These are phyloP conservation scores for Styphnolobium japonicum DNA, from an alignment of 306 rosid species.

Conservation along the genomic window DNA sequence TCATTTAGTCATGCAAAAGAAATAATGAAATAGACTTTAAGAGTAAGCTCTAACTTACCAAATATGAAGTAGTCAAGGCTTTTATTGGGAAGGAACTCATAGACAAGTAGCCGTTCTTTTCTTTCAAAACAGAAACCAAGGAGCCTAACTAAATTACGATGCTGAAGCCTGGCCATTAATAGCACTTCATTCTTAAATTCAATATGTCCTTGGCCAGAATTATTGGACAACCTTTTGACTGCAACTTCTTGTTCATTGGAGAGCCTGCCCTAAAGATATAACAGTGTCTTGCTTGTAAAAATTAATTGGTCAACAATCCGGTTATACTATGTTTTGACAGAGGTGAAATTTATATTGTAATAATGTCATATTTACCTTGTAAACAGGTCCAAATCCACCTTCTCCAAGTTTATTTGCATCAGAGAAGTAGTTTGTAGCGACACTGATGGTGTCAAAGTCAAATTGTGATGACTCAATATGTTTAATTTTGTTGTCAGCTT, in stretches of 20 bases:
- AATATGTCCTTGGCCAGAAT: slow-evolving; percentile 43
- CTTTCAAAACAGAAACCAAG: slow-evolving; percentile 49
- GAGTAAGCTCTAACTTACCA: slow-evolving; percentile 24
- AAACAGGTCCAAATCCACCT: slow-evolving; percentile 65
- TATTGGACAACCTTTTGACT: slow-evolving; percentile 38
- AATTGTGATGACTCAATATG: slow-evolving; percentile 22
- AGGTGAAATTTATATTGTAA: neutral
- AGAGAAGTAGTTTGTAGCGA: slow-evolving; percentile 44
- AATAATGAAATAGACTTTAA: neutral
- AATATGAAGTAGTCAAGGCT: slow-evolving; percentile 50
- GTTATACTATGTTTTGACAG: neutral
- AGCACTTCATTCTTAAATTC: slow-evolving; percentile 58
- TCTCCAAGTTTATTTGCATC: slow-evolving; percentile 51
- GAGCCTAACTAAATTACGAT: slow-evolving; percentile 51
- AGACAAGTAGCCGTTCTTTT: slow-evolving; percentile 49
- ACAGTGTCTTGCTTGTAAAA: neutral
- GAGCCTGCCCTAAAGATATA: slow-evolving; percentile 37
- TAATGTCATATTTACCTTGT: slow-evolving; percentile 34
- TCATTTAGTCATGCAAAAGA: neutral
- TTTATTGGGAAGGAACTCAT: slow-evolving; percentile 47
- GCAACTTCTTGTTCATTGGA: slow-evolving; percentile 36
- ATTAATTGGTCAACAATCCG: neutral
- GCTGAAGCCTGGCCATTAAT: slow-evolving; percentile 46
- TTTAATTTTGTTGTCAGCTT: slow-evolving; percentile 3
- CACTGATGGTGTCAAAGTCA: slow-evolving; percentile 29